Base-by-base conservation (phyloP, 208 protist species). In the Wallacemonas sp. region DNA sequence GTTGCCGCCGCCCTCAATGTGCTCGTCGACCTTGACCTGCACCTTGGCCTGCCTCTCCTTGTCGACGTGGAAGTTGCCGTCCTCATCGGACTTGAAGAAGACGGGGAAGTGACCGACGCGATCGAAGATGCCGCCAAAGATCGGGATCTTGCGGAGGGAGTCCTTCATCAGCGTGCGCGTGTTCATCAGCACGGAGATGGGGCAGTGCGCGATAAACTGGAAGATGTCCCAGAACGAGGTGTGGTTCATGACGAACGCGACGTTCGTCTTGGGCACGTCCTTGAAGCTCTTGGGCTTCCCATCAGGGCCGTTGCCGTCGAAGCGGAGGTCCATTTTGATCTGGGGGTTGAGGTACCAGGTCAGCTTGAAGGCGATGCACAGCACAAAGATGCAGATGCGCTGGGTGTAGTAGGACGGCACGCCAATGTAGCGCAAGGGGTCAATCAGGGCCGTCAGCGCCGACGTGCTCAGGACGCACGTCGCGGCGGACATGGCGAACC, bases 171-270 rank as follows among this genome's bases (percentile, higher is more conserved):
- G 66, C 49, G 85, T 87, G 54, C 81, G 68, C 21, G 65, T 81
- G 29, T 71, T 38, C 8, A 60, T 34, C 34, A 85, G 49, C 43
- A 61, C 34, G 19, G 43, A 52, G 23, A 86, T 32, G 2, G 85
- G 78, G n/a, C 57, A 57, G 19, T 77, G 14, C 16, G 64, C 56
- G 48, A 75, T 74, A 52, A 81, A 76, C 49, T 68, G 62, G 46
- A 84, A 77, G 17, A 79, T 62, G 52, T 90, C 85, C 74, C 83
- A 87, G 74, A 84, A 90, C 39, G 85, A 90, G 26, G 80, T 85
- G 76, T 90, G 85, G 57, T 91, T 88, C 38, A 83, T 30, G 16
- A 70, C 60, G 19, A 87, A 47, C 17, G 79, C 77, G n/a, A 74
- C 39, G 12, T 73, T 58, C 24, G 2, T 62, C 27, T 41, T 17